Percentiles rank a stretch among this genome's conserved stretches.
phyloP scores from a whole-genome alignment of 192 early-diverging fungal species.

The Coemansia erecta region DNA sequence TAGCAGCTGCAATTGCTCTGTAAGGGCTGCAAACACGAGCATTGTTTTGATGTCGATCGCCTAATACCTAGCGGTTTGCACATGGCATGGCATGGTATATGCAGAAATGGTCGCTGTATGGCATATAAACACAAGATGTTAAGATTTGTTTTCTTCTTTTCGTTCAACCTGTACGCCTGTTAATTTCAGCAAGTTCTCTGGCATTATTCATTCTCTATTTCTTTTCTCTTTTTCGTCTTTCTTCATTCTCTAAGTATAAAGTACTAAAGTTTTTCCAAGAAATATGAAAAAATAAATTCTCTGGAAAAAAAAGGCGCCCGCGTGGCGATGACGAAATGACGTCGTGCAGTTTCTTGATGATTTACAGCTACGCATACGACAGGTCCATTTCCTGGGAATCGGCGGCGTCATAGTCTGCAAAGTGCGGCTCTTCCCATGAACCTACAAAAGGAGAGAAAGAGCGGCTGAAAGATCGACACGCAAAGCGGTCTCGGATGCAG shows the following conservation, averaged over 20 bases:
- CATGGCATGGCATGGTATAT: background rate
- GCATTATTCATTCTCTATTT: background rate
- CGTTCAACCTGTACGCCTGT: background rate
- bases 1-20: conserved; percentile 18
- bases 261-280: background rate
- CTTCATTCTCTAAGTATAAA: background rate
- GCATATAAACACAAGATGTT: too few species aligned
- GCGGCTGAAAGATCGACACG: background rate
- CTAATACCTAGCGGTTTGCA: too few species aligned
- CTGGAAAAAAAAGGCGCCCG: background rate
- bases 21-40: background rate
- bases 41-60: background rate
- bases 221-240: conserved; percentile 3
- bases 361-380: conserved; percentile 3
- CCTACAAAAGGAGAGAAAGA: conserved; percentile 2
- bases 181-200: background rate
- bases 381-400: conserved; percentile 36
- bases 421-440: conserved; percentile 36
- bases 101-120: background rate
- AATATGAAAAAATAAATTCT: background rate
- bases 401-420: conserved; percentile 22
- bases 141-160: background rate
- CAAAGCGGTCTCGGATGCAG: background rate
- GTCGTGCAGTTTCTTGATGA: background rate
- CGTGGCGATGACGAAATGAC: too few species aligned